Conservation (phyloP, 768 basidiomycete species). For the Termitomyces sp. region DNA sequence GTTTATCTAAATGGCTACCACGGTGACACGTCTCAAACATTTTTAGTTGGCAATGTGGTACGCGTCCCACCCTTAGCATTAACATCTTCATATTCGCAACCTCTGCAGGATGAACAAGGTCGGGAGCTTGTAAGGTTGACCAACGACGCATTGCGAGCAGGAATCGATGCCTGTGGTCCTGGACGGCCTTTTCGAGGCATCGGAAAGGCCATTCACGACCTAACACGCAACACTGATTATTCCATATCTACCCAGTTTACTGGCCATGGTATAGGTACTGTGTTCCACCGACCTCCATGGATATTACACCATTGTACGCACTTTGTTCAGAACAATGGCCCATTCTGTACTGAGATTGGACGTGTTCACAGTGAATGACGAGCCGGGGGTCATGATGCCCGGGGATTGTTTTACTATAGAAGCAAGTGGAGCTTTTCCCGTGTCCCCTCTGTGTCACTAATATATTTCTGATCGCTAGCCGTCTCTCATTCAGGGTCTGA, state of each 20-base stretch:
- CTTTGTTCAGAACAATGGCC: not conserved
- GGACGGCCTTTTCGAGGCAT: constrained; percentile 65
- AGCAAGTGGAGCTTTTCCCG: constrained; percentile 29
- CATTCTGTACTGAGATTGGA: not conserved
- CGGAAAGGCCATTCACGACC: constrained; percentile 60
- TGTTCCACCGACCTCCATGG: constrained; percentile 81
- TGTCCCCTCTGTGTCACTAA: not conserved
- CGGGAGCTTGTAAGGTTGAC: constrained; percentile 59
- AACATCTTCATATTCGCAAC: not conserved
- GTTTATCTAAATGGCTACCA: constrained; percentile 81
- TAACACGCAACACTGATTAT: constrained; percentile 38
- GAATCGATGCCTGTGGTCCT: constrained; percentile 72
- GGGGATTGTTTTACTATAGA: constrained; percentile 95
- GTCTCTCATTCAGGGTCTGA: constrained; percentile 66
- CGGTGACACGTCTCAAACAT: constrained; percentile 85
- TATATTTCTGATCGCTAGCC: constrained; percentile 39
- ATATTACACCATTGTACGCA: constrained; percentile 70
- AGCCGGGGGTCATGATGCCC: constrained; percentile 74
- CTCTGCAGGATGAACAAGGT: constrained; percentile 61
- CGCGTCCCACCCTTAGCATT: constrained; percentile 17
- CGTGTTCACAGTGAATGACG: constrained; percentile 62
- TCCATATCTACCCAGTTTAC: constrained; percentile 68
- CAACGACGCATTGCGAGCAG: constrained; percentile 58
- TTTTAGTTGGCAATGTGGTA: constrained; percentile 77
- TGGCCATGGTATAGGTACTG: constrained; percentile 83